Conservation (phyloP, 495 filamentous ascomycete species). For the Choiromyces venosus region DNA sequence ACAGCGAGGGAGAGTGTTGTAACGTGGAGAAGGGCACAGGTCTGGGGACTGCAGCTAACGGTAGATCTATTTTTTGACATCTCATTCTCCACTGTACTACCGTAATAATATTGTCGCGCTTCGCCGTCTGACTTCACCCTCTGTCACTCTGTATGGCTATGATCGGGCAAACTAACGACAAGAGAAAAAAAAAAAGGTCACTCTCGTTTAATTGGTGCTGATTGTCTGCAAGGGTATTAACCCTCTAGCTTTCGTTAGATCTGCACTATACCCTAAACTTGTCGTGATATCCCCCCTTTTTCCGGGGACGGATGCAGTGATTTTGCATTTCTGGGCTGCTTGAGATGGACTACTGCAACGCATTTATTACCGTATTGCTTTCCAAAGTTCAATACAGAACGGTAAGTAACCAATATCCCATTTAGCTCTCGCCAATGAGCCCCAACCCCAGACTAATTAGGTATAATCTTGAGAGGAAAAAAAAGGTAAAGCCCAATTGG, state of each 20-base stretch:
- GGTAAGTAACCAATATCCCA: neutral
- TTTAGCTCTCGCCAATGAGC: neutral
- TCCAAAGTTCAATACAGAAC: neutral
- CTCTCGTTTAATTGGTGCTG: neutral
- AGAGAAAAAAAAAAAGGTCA: neutral
- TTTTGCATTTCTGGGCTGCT: slow-evolving; percentile 31
- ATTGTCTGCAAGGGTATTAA: slow-evolving; percentile 28
- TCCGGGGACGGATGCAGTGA: slow-evolving; percentile 31
- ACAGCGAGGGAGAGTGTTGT: neutral
- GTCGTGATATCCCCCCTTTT: slow-evolving; percentile 22
- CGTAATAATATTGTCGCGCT: neutral
- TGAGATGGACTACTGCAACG: slow-evolving; percentile 23
- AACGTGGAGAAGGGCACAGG: neutral
- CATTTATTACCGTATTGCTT: slow-evolving; percentile 1
- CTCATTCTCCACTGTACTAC: neutral
- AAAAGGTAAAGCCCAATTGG: neutral
- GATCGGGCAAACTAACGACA: neutral
- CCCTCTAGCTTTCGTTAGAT: slow-evolving; percentile 16
- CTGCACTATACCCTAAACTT: slow-evolving; percentile 23
- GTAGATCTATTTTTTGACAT: neutral
- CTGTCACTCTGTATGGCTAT: neutral
- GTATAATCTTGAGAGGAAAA: neutral
- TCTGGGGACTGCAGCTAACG: neutral
- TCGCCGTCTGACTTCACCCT: neutral
- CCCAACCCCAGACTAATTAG: neutral